Percentiles rank a stretch among this genome's conserved stretches.
Conservation (phyloP, 2,329 filamentous ascomycete species). For the Neopestalotiopsis rosae region DNA sequence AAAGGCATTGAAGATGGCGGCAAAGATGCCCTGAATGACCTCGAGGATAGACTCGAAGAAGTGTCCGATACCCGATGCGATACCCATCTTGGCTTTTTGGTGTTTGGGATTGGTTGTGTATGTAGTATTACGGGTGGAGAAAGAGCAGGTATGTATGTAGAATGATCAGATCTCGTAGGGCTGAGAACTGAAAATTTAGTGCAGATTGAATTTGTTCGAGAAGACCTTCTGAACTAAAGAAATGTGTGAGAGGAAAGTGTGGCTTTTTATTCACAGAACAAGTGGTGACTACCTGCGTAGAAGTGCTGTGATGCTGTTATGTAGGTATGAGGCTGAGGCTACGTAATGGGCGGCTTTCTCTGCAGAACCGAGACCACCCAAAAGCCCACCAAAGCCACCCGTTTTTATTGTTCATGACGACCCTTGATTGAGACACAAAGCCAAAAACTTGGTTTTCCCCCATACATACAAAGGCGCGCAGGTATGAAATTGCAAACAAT, state of each 20-base stretch:
- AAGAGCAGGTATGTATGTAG: neutral
- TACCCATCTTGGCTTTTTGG: constrained; percentile 29
- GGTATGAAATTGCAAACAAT: neutral
- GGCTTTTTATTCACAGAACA: constrained; percentile 13
- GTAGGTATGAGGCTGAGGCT: constrained; percentile 11
- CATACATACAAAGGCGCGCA: neutral
- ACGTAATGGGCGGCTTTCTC: constrained; percentile 8
- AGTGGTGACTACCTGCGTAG: too few species aligned
- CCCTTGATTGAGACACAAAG: neutral
- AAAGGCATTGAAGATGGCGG: constrained; percentile 31
- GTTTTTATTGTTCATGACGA: too few species aligned
- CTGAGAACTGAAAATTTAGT: neutral
- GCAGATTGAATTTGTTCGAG: neutral
- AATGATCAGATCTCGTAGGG: constrained; percentile 7
- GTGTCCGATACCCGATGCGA: constrained; percentile 36
- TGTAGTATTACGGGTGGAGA: neutral
- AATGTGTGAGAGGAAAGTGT: neutral
- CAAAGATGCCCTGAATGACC: constrained; percentile 30
- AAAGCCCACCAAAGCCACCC: neutral
- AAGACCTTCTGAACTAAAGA: neutral
- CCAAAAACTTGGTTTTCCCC: constrained; percentile 1
- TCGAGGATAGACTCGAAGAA: constrained; percentile 32
- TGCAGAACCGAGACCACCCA: neutral
- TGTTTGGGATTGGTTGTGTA: neutral
- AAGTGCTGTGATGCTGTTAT: neutral